Evolutionary conservation across 345 rosid species (phyloP).

Genomic region (Litchi chinensis): DNA sequence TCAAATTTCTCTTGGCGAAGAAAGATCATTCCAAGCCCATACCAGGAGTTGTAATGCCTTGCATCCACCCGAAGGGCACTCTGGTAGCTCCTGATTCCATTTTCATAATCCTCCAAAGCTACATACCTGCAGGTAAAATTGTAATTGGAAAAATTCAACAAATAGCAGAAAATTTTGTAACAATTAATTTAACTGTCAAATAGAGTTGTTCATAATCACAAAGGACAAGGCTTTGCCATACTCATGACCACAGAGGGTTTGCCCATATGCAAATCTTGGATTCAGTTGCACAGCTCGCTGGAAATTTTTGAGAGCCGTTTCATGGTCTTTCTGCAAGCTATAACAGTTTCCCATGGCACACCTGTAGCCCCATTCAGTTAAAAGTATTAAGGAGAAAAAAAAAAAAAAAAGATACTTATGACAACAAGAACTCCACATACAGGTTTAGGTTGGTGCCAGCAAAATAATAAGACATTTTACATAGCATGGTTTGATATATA

Average conservation of each 20-base stretch:
- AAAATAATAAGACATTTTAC: neutral
- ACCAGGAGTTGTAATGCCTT: constrained; percentile 96
- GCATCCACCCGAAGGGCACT: constrained; percentile 86
- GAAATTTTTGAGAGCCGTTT: constrained; percentile 90
- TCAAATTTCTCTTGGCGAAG: constrained; percentile 95
- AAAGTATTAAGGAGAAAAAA: neutral
- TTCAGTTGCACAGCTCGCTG: constrained; percentile 87
- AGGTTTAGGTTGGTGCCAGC: neutral
- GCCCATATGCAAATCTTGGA: constrained; percentile 92
- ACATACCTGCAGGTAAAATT: constrained; percentile 55
- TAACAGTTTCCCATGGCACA: constrained; percentile 99
- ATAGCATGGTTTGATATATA: constrained; percentile 31
- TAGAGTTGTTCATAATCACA: neutral
- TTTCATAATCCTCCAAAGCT: constrained; percentile 94
- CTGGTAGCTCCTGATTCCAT: constrained; percentile 90
- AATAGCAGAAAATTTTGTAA: constrained; percentile 12
- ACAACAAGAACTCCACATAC: neutral
- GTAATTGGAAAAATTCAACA: constrained; percentile 13
- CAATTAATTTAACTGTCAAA: constrained; percentile 17
- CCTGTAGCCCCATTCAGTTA: constrained; percentile 51
- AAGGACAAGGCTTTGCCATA: constrained; percentile 41
- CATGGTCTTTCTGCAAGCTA: constrained; percentile 98
- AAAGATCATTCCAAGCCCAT: constrained; percentile 95
- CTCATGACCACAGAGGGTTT: constrained; percentile 98
- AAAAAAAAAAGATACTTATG: neutral